phyloP scores from a whole-genome alignment of 441 rosid genomes.

The Populus hybrid region DNA sequence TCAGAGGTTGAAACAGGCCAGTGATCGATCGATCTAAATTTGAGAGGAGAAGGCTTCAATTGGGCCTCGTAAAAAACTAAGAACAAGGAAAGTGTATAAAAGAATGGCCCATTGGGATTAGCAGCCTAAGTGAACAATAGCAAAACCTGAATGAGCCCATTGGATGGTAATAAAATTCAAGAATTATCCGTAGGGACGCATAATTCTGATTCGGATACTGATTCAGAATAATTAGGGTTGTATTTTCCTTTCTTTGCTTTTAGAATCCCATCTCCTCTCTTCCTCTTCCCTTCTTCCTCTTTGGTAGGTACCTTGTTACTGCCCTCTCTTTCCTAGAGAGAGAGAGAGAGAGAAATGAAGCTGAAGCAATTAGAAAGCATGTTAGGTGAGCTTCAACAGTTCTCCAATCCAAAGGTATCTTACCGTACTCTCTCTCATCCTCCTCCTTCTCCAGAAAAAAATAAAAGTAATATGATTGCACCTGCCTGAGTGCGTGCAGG shows the following conservation, averaged over 20 bases:
- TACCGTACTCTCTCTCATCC: background rate
- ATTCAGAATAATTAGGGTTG: conserved; percentile 16
- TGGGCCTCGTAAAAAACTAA: background rate
- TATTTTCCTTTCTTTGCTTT: background rate
- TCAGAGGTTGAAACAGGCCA: no score
- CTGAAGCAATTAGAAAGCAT: conserved; percentile 85
- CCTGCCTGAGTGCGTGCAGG: conserved; percentile 35
- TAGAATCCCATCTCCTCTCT: background rate
- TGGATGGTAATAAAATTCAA: background rate
- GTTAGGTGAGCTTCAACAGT: conserved; percentile 71
- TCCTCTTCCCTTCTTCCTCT: background rate
- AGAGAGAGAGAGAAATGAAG: conserved; percentile 45
- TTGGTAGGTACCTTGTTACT: background rate
- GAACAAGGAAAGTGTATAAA: background rate
- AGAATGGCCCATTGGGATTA: background rate
- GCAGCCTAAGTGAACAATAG: background rate
- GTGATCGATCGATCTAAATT: no score
- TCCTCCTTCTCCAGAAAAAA: background rate
- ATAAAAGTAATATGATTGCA: background rate
- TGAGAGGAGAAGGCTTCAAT: background rate
- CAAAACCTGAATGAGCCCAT: background rate
- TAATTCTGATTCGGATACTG: background rate
- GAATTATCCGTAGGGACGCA: background rate
- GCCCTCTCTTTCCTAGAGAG: background rate
- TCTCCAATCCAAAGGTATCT: conserved; percentile 69